phyloP scores from a whole-genome alignment of 257 asterid species.

The Solanum virginianum region DNA sequence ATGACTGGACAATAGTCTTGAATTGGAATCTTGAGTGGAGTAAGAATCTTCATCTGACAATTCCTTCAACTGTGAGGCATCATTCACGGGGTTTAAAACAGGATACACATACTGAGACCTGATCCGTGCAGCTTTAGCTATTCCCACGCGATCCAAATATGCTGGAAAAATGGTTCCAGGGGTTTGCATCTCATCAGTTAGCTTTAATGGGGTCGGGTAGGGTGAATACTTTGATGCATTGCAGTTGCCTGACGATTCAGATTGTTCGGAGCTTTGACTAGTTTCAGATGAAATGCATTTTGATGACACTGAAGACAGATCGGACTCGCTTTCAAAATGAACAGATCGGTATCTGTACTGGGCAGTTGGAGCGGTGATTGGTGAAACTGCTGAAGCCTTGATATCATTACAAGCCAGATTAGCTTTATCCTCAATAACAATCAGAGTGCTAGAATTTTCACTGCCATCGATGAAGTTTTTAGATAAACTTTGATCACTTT shows the following conservation, averaged over 20 bases:
- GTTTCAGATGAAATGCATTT: constrained; percentile 34
- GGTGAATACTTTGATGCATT: constrained; percentile 36
- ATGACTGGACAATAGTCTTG: not conserved
- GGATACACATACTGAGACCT: constrained; percentile 64
- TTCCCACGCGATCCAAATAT: constrained; percentile 25
- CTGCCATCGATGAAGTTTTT: constrained; percentile 14
- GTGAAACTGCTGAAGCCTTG: constrained; percentile 20
- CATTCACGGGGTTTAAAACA: constrained; percentile 30
- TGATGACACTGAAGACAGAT: constrained; percentile 19
- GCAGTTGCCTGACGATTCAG: constrained; percentile 16
- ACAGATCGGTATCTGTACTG: constrained; percentile 30
- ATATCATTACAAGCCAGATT: constrained; percentile 3
- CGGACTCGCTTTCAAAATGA: constrained; percentile 13
- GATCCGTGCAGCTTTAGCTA: constrained; percentile 34
- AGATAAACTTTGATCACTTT: constrained; percentile 16
- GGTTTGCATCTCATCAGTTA: constrained; percentile 80
- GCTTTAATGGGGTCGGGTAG: constrained; percentile 64
- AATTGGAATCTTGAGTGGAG: constrained; percentile 7
- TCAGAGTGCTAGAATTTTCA: not conserved
- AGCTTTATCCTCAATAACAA: not conserved
- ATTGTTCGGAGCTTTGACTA: constrained; percentile 17
- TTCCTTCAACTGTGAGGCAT: constrained; percentile 27
- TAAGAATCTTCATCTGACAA: constrained; percentile 25
- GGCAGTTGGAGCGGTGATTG: constrained; percentile 18
- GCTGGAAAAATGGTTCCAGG: constrained; percentile 85